Evolutionary conservation across 805 yeast species (phyloP).

Genomic region (Sungouiella blattae): DNA sequence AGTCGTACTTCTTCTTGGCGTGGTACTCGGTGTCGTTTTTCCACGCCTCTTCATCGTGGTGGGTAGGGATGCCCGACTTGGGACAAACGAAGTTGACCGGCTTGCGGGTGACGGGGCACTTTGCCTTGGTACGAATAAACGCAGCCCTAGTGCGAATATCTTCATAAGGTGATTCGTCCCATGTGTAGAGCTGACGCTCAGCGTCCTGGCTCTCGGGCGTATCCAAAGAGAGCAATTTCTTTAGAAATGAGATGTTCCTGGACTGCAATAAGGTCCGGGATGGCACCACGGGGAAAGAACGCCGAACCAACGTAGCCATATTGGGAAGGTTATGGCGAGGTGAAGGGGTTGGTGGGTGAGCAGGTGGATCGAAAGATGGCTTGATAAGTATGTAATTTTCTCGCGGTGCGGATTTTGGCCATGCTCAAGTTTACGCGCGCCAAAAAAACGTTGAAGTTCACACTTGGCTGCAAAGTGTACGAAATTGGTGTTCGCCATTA

Average conservation of each 20-base stretch:
- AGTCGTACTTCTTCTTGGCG: slow-evolving; percentile 58
- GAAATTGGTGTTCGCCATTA: too few species aligned
- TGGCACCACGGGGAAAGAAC: not conserved
- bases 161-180: slow-evolving; percentile 91
- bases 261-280: not conserved
- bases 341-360: too few species aligned
- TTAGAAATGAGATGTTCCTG: slow-evolving; percentile 32
- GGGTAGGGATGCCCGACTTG: slow-evolving; percentile 93
- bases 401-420: too few species aligned
- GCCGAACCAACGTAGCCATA: not conserved
- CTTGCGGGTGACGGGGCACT: slow-evolving; percentile 84
- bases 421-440: too few species aligned
- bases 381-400: too few species aligned
- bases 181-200: slow-evolving; percentile 47
- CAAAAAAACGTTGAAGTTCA: too few species aligned
- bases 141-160: slow-evolving; percentile 91
- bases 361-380: too few species aligned
- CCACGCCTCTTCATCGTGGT: slow-evolving; percentile 89
- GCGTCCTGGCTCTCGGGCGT: slow-evolving; percentile 23
- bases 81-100: slow-evolving; percentile 89
- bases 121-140: slow-evolving; percentile 77
- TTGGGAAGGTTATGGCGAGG: too few species aligned
- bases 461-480: too few species aligned
- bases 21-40: slow-evolving; percentile 74
- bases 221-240: slow-evolving; percentile 36